phyloP scores from a whole-genome alignment of 176 grass and related monocot species.

The Triticum dicoccoides region DNA sequence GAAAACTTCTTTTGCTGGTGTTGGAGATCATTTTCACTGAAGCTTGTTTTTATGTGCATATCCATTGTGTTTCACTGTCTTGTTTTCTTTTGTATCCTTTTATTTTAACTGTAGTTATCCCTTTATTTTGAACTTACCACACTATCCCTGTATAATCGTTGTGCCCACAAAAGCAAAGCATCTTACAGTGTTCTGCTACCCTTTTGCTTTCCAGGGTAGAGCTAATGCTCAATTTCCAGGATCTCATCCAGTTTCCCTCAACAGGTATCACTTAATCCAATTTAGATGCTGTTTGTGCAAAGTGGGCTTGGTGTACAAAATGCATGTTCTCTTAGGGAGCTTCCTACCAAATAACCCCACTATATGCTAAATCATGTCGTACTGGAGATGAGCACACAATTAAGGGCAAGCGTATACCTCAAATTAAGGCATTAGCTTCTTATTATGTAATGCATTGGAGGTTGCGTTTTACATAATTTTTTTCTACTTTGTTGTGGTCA shows the following conservation, averaged over 20 bases:
- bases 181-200: slow-evolving; percentile 4
- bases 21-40: slow-evolving; percentile 2
- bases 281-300: not conserved
- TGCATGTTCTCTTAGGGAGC: not conserved
- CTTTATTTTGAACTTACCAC: not conserved
- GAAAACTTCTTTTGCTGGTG: not conserved
- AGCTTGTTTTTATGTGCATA: slow-evolving; percentile 5
- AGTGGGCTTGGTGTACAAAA: not conserved
- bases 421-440: not conserved
- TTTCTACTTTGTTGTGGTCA: not conserved
- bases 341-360: not conserved
- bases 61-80: not conserved
- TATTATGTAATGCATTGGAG: not conserved
- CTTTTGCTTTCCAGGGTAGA: slow-evolving; percentile 30
- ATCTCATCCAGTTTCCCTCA: slow-evolving; percentile 33
- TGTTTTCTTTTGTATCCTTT: not conserved
- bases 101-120: not conserved
- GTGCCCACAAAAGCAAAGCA: not conserved
- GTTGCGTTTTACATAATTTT: not conserved
- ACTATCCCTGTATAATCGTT: not conserved
- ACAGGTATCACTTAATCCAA: slow-evolving; percentile 9
- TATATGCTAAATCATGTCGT: slow-evolving; percentile 3
- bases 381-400: not conserved
- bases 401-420: not conserved
- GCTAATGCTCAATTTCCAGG: slow-evolving; percentile 27